Conservation (phyloP, 257 asterid genomes). For the Solanum sparsipilum region DNA sequence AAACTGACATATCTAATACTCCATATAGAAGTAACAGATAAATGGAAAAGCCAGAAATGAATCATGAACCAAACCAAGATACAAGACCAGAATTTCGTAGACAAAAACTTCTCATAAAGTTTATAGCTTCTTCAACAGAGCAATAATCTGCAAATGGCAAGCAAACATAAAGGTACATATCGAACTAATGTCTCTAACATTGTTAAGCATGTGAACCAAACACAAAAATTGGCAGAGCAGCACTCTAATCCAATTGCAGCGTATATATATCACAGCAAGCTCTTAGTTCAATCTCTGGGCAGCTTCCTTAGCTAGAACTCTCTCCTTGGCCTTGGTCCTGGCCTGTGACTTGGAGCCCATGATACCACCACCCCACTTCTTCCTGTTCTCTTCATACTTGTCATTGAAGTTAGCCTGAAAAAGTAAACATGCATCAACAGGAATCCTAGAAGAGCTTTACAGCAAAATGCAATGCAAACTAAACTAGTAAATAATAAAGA, state of each 20-base stretch:
- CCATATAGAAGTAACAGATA: neutral
- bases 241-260: neutral
- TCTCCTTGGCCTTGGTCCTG: conserved; percentile 34
- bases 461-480: neutral
- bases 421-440: neutral
- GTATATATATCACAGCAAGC: neutral
- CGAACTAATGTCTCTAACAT: neutral
- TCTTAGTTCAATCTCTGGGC: conserved; percentile 25
- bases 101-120: neutral
- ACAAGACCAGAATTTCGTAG: neutral
- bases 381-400: conserved; percentile 29
- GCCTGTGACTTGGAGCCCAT: conserved; percentile 46
- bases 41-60: neutral
- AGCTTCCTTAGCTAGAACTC: conserved; percentile 31
- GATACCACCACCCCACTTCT: conserved; percentile 41
- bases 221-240: neutral
- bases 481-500: neutral
- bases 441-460: neutral
- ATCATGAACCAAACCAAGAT: neutral
- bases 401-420: conserved; percentile 42
- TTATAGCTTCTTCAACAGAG: neutral
- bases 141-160: neutral
- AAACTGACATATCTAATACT: neutral
- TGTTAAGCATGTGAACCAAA: neutral
- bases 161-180: neutral